These are phyloP conservation scores for Aspergillus quadrilineatus DNA, from an alignment of 2,329 filamentous ascomycete genomes.

Conservation along the genomic window DNA sequence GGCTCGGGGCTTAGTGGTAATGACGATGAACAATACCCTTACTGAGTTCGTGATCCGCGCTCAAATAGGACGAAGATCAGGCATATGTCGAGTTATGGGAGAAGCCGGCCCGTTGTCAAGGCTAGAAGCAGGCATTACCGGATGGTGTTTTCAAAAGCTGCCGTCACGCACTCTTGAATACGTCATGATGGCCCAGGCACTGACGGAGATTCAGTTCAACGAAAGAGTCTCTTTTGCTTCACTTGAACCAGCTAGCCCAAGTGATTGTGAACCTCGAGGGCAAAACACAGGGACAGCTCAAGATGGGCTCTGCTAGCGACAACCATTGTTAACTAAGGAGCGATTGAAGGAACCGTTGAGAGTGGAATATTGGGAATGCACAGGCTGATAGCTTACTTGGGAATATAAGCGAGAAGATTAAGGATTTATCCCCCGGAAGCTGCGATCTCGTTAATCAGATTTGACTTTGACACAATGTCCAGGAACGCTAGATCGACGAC, in stretches of 20 bases:
- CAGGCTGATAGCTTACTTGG: not conserved
- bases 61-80: conserved; percentile 4
- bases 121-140: not conserved
- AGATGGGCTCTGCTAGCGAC: conserved; percentile 10
- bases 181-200: conserved; percentile 18
- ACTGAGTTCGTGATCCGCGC: conserved; percentile 12
- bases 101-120: not conserved
- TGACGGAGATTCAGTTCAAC: conserved; percentile 18
- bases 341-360: not conserved
- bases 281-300: conserved; percentile 2
- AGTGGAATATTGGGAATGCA: too few relatives aligned
- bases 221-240: conserved; percentile 17
- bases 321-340: not conserved
- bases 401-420: not conserved
- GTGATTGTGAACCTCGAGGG: conserved; percentile 2
- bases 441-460: not conserved
- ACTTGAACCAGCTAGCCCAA: conserved; percentile 15
- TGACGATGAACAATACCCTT: conserved; percentile 15
- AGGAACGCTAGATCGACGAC: not conserved
- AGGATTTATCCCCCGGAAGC: not conserved
- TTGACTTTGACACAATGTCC: not conserved
- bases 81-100: not conserved
- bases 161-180: conserved; percentile 17
- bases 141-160: conserved; percentile 12
- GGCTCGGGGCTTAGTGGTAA: not conserved